Conservation (phyloP, 257 asterid species). For the Lycium ferocissimum region DNA sequence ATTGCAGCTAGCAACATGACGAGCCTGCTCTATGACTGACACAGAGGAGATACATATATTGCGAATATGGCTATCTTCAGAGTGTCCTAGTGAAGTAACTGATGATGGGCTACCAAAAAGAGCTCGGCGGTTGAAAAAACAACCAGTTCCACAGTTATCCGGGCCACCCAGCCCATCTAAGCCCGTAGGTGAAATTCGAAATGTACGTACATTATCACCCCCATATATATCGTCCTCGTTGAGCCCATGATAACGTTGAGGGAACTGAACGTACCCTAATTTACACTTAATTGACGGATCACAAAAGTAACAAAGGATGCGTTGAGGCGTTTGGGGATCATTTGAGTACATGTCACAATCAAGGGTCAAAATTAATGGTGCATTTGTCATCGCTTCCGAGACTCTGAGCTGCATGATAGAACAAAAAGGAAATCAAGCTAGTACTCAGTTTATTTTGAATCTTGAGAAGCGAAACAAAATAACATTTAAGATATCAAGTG, state of each 20-base stretch:
- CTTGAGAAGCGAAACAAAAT: no score
- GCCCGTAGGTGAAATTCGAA: constrained; percentile 36
- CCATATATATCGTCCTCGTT: constrained; percentile 43
- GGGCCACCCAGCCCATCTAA: constrained; percentile 63
- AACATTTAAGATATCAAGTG: background rate
- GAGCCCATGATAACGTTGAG: constrained; percentile 40
- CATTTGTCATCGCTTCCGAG: constrained; percentile 49
- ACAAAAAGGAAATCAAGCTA: background rate
- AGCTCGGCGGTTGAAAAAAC: constrained; percentile 41
- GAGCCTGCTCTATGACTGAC: constrained; percentile 31
- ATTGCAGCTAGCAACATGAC: constrained; percentile 31
- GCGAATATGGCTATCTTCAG: background rate
- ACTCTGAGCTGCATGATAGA: constrained; percentile 38
- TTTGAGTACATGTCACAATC: constrained; percentile 51
- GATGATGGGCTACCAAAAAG: constrained; percentile 26
- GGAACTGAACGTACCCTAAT: constrained; percentile 45
- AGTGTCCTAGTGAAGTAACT: background rate
- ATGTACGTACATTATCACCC: constrained; percentile 20
- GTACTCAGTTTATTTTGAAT: no score
- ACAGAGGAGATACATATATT: constrained; percentile 12
- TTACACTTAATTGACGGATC: constrained; percentile 35
- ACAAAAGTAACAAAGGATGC: constrained; percentile 45
- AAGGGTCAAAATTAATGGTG: constrained; percentile 46
- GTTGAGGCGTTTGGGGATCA: constrained; percentile 43
- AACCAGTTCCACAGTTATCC: constrained; percentile 56